These are phyloP conservation scores for Stephanodiscus triporus DNA, from an alignment of 108 stramenopile genomes.

Conservation along the genomic window DNA sequence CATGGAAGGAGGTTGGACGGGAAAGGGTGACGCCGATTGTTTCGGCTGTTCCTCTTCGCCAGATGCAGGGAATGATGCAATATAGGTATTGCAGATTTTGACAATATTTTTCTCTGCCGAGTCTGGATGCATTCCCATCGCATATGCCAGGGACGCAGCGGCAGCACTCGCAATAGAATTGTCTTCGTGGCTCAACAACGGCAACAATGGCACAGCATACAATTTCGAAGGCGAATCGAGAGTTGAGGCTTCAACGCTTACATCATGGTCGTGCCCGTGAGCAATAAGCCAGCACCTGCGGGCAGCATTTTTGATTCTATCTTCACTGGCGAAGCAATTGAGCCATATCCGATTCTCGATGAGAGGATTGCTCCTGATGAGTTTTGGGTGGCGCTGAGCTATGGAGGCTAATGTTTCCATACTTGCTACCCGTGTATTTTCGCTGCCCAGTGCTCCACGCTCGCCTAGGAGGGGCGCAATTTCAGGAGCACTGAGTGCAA, in stretches of 20 bases:
- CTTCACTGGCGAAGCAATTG: conserved; percentile 77
- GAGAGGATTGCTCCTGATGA: conserved; percentile 80
- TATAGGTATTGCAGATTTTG: conserved; percentile 72
- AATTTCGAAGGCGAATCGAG: conserved; percentile 76
- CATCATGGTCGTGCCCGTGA: conserved; percentile 44
- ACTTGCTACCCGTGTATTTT: conserved; percentile 70
- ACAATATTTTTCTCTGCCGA: conserved; percentile 67
- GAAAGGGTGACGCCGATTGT: conserved; percentile 25
- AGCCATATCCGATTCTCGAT: conserved; percentile 86
- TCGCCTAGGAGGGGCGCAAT: conserved; percentile 82
- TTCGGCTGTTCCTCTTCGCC: conserved; percentile 41
- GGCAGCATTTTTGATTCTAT: conserved; percentile 64
- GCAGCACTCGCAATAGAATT: conserved; percentile 68
- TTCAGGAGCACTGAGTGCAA: conserved; percentile 65
- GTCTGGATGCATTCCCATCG: conserved; percentile 66
- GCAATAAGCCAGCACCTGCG: conserved; percentile 68
- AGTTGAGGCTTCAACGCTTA: conserved; percentile 17
- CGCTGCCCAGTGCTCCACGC: conserved; percentile 73
- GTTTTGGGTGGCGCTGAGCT: conserved; percentile 55
- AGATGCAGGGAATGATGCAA: conserved; percentile 66
- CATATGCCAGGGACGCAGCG: conserved; percentile 66
- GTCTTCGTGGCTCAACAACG: conserved; percentile 67
- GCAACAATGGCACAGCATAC: conserved; percentile 82
- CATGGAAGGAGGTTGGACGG: conserved; percentile 20
- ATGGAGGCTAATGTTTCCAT: conserved; percentile 78